Evolutionary conservation across 1,284 basidiomycete species (phyloP).

Genomic region (Irpex rosettiformis): DNA sequence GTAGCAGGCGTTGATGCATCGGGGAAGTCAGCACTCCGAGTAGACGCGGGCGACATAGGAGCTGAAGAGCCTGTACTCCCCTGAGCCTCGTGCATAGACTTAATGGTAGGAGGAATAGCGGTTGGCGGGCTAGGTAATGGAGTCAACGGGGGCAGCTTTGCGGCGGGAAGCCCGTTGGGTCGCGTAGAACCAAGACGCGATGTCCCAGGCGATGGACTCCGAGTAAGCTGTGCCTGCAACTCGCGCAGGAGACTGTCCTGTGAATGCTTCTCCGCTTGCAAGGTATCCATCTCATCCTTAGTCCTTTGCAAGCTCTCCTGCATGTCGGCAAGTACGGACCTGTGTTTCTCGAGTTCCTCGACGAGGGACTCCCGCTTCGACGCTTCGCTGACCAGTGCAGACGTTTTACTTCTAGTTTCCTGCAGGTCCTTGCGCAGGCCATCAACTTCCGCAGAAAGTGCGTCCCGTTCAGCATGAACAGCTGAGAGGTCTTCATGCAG

Average conservation of each 20-base stretch:
- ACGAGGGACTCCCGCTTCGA: constrained; percentile 71
- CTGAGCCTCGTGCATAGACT: constrained; percentile 37
- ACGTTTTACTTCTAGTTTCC: constrained; percentile 53
- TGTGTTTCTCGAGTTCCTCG: constrained; percentile 73
- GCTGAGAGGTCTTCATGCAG: constrained; percentile 48
- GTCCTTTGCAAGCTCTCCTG: constrained; percentile 72
- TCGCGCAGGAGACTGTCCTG: constrained; percentile 70
- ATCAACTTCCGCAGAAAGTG: constrained; percentile 50
- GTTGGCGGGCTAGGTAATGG: constrained; percentile 76
- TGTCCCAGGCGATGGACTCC: constrained; percentile 41
- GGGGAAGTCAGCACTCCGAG: constrained; percentile 50
- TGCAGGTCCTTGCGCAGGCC: constrained; percentile 60
- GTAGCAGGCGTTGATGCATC: constrained; percentile 57
- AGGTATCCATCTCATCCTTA: constrained; percentile 76
- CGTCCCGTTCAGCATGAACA: constrained; percentile 48
- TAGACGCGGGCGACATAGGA: constrained; percentile 46
- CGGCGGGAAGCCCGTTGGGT: constrained; percentile 52
- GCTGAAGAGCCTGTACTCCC: constrained; percentile 43
- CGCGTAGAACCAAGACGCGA: constrained; percentile 48
- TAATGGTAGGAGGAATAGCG: constrained; percentile 73
- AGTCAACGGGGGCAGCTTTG: constrained; percentile 83
- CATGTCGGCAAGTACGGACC: constrained; percentile 67
- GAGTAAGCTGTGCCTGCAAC: constrained; percentile 68
- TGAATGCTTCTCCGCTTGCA: constrained; percentile 68
- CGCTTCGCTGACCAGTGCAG: constrained; percentile 62